Evolutionary conservation across 2,329 filamentous ascomycete genomes (phyloP).

Genomic region (Diaporthe citrichinensis): DNA sequence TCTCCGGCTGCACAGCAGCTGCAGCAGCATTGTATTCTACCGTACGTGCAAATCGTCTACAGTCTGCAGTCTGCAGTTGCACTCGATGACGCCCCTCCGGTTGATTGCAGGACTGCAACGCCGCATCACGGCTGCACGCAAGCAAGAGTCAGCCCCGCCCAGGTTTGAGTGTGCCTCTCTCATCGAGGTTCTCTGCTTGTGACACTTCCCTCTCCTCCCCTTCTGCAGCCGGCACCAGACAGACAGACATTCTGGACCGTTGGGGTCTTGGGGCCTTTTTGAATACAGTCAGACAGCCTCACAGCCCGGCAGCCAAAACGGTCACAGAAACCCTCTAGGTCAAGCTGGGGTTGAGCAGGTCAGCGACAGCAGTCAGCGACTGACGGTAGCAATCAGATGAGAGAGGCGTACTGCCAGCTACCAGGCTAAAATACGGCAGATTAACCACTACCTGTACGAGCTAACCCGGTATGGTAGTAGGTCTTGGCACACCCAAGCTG

Average conservation of each 20-base stretch:
- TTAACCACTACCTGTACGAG: slow-evolving; percentile 1
- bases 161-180: not conserved
- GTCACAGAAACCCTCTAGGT: not conserved
- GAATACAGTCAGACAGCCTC: slow-evolving; percentile 2
- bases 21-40: not conserved
- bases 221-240: not conserved
- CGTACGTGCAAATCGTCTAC: not conserved
- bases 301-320: not conserved
- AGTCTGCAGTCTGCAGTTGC: not conserved
- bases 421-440: slow-evolving; percentile 6
- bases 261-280: slow-evolving; percentile 12
- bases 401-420: not conserved
- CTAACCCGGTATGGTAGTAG: slow-evolving; percentile 4
- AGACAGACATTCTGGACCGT: not conserved
- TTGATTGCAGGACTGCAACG: not conserved
- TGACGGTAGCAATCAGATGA: slow-evolving; percentile 26
- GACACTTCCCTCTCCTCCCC: not conserved
- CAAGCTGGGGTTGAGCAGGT: not conserved
- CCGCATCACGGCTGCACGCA: not conserved
- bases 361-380: slow-evolving; percentile 25
- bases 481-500: not conserved
- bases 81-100: not conserved
- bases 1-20: not conserved
- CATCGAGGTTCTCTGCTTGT: slow-evolving; percentile 18
- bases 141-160: slow-evolving; percentile 24